These are phyloP conservation scores for Tarenaya hassleriana DNA, from an alignment of 345 rosid genomes.

Conservation along the genomic window DNA sequence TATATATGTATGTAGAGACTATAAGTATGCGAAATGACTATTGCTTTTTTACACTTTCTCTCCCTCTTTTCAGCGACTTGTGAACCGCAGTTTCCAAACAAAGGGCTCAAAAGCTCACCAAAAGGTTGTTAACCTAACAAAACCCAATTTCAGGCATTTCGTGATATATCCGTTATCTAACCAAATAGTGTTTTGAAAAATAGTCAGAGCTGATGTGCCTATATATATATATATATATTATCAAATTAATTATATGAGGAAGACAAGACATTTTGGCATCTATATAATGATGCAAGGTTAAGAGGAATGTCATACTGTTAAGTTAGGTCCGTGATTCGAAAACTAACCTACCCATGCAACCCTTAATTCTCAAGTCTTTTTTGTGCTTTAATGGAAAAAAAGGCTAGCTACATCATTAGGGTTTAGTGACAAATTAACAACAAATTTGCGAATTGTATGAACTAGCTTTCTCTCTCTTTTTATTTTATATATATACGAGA, in stretches of 20 bases:
- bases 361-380: conserved; percentile 25
- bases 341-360: conserved; percentile 30
- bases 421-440: conserved; percentile 25
- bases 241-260: background rate
- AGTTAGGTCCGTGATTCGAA: conserved; percentile 27
- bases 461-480: conserved; percentile 14
- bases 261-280: background rate
- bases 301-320: conserved; percentile 30
- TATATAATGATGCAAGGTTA: conserved; percentile 17
- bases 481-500: background rate
- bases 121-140: conserved; percentile 27
- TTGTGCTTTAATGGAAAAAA: conserved; percentile 20
- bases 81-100: conserved; percentile 13
- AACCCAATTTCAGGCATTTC: conserved; percentile 16
- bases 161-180: conserved; percentile 21
- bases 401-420: conserved; percentile 21
- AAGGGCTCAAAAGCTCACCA: conserved; percentile 4
- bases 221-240: too few relatives aligned
- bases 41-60: conserved; percentile 15
- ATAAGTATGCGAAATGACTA: too few relatives aligned
- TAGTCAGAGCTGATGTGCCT: too few relatives aligned
- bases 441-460: conserved; percentile 25
- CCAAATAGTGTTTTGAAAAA: too few relatives aligned
- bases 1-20: too few relatives aligned
- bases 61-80: conserved; percentile 11